Percentiles rank a stretch among this genome's conserved stretches.
These are phyloP conservation scores for Trichothecium sympodiale DNA, from an alignment of 2,329 filamentous ascomycete genomes.

Conservation along the genomic window DNA sequence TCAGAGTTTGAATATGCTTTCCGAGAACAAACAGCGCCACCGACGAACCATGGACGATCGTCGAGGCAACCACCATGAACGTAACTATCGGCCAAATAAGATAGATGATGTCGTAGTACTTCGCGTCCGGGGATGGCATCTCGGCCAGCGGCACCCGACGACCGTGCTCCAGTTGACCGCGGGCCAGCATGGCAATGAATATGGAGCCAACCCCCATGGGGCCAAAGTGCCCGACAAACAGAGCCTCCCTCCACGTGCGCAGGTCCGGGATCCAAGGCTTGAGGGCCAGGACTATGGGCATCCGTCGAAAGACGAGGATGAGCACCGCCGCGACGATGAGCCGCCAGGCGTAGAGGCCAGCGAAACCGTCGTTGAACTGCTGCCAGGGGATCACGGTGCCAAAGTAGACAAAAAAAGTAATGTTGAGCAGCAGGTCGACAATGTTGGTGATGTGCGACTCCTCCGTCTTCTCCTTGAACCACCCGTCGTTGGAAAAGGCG, in stretches of 20 bases:
- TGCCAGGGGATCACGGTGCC: constrained; percentile 96
- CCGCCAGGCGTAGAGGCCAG: constrained; percentile 81
- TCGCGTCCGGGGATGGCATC: constrained; percentile 43
- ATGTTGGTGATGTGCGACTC: constrained; percentile 99
- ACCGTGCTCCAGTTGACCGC: constrained; percentile 77
- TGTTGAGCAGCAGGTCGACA: constrained; percentile 90
- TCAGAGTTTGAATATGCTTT: constrained; percentile 95
- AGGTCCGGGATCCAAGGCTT: constrained; percentile 94
- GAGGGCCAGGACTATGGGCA: constrained; percentile 83
- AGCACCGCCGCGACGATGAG: constrained; percentile 88
- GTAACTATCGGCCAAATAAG: constrained; percentile 93
- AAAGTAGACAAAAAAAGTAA: constrained; percentile 97
- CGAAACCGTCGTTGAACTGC: constrained; percentile 64
- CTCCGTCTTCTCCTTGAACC: constrained; percentile 97
- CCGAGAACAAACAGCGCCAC: constrained; percentile 95
- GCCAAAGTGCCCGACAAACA: constrained; percentile 95
- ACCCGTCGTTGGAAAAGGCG: constrained; percentile 97
- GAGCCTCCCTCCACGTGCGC: constrained; percentile 93
- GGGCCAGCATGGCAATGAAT: constrained; percentile 84
- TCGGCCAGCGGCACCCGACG: constrained; percentile 61
- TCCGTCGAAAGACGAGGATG: constrained; percentile 89
- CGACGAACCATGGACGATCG: constrained; percentile 90
- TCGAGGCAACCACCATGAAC: constrained; percentile 89
- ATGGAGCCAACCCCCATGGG: constrained; percentile 96
- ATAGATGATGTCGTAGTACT: constrained; percentile 60